phyloP scores from a whole-genome alignment of 495 filamentous ascomycete species.

The Aspergillus leporis region DNA sequence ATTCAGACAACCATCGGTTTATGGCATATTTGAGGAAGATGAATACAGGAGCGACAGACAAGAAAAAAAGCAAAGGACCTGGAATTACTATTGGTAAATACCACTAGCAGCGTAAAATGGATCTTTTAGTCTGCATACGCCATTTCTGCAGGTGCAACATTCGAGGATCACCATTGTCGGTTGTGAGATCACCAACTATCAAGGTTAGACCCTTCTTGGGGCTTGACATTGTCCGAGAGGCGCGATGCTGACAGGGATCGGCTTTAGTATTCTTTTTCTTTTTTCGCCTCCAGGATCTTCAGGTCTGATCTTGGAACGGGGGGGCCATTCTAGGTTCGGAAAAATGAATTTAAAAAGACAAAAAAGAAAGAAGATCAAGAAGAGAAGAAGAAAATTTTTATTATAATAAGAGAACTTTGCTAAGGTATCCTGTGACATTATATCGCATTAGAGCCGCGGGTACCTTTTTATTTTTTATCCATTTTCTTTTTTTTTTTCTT shows the following conservation, averaged over 20 bases:
- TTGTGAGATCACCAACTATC: constrained; percentile 1
- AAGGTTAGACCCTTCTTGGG: constrained; percentile 6
- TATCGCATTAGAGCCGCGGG: no score
- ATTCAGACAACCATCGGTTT: no score
- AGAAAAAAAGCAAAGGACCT: background rate
- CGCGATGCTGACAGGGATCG: background rate
- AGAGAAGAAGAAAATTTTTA: background rate
- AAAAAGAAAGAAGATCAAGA: background rate
- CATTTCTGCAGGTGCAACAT: constrained; percentile 31
- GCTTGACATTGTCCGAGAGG: constrained; percentile 1
- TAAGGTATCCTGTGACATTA: background rate
- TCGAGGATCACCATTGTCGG: constrained; percentile 14
- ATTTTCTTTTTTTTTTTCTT: background rate
- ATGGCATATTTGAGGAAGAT: no score
- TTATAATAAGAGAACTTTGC: background rate
- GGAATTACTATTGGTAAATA: constrained; percentile 2
- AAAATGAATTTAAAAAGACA: background rate
- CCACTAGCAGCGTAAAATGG: constrained; percentile 7
- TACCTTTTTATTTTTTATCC: background rate
- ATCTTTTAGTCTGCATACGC: constrained; percentile 20
- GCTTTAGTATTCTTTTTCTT: constrained; percentile 3
- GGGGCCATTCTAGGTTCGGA: background rate
- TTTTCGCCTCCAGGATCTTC: constrained; percentile 10
- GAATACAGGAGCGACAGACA: background rate
- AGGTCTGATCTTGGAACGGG: background rate